These are phyloP conservation scores for Fragaria nilgerrensis DNA, from an alignment of 306 rosid species.

Conservation along the genomic window DNA sequence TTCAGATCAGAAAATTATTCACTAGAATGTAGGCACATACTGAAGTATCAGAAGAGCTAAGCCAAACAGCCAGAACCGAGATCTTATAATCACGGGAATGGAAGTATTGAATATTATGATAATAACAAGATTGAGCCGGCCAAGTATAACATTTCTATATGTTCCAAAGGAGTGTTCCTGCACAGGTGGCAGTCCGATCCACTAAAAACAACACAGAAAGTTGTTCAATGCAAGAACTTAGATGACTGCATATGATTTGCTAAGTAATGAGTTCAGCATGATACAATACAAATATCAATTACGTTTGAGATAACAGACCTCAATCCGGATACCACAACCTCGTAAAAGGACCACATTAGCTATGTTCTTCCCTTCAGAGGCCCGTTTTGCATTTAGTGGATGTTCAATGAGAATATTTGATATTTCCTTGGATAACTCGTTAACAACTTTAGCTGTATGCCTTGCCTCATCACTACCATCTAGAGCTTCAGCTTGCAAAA, in stretches of 20 bases:
- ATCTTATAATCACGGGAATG: no score
- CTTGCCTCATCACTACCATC: conserved; percentile 78
- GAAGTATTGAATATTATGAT: background rate
- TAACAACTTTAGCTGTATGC: conserved; percentile 81
- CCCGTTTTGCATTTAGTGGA: conserved; percentile 77
- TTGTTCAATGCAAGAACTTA: background rate
- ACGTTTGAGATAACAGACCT: conserved; percentile 50
- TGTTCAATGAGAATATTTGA: conserved; percentile 78
- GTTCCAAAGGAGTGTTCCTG: background rate
- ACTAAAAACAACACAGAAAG: background rate
- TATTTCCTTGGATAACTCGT: conserved; percentile 86
- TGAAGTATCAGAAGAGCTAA: background rate
- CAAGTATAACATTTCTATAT: background rate
- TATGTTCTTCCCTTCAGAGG: conserved; percentile 79
- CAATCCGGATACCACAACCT: conserved; percentile 94
- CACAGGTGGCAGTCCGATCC: background rate
- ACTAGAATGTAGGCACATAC: background rate
- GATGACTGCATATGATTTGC: background rate
- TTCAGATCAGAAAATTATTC: background rate
- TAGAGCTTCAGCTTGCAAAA: conserved; percentile 82
- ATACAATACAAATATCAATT: background rate
- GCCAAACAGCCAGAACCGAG: background rate
- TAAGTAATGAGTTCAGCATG: background rate
- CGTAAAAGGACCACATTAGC: conserved; percentile 90
- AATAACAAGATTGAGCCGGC: background rate